Base-by-base conservation (phyloP, 371 early-diverging fungal genomes). In the Syncephalis fuscata region DNA sequence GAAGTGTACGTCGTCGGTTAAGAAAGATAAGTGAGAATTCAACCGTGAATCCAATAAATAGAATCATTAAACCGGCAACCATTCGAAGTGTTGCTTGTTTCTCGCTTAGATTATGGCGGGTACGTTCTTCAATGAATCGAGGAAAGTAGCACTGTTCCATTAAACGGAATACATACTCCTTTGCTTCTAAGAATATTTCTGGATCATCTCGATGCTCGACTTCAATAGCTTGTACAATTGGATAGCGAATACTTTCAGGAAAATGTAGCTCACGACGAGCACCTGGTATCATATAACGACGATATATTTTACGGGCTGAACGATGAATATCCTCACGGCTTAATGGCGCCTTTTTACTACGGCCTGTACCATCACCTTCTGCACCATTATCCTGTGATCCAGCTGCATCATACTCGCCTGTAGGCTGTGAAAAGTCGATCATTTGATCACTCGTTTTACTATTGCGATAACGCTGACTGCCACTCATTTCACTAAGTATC, bases 111-210 rank as follows among this genome's bases (percentile, higher is more conserved):
- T 79, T 79, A 2, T 74, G 71, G 57, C 68, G 73, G 0, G 71
- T 72, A 25, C 75, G 70, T 15, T 73, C 54, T 32, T 67, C 52
- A 14, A 79, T 41, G 49, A 79, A 79, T 44, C 72, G 62, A 14
- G 77, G 76, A 50, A 71, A 79, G 16, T 68, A 66, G 20, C 63
- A 60, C 21, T 60, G 55, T 45, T 71, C 67, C 74, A 79, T 77
- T 1, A 62, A 63, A 17, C 70, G 66, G 59, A 69, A 70, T n/a
- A 70, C 52, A 50, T 70, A 68, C 11, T 72, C 59, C 32, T 77
- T 73, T 2, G 72, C 77, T 49, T 76, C 75, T 7, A 57, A 47
- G 58, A 72, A 77, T 4, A 79, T 58, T 15, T 47, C 50, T 3
- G 72, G 72, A 55, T 71, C 71, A 44, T 67, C 71, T 11, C 71